Evolutionary conservation across 2,329 filamentous ascomycete species (phyloP), one percentile per base, ranked within the genome.

Genomic region (Diaporthe nobilis): DNA sequence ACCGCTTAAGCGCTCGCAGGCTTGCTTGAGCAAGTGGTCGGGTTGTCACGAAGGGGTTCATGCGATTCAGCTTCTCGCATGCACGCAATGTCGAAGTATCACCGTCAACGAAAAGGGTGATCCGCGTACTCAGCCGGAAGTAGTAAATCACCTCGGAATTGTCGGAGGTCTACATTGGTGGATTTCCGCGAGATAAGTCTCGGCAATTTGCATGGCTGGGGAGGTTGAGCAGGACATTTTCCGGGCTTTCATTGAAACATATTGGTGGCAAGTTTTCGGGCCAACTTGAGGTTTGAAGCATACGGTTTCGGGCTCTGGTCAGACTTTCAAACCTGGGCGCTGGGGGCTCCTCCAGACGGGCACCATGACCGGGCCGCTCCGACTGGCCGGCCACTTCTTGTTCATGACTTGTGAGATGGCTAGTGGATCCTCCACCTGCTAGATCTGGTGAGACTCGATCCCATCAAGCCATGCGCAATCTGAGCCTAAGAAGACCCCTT

Each of bases 401-500:
- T 20, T 58, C 22, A 44, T 42, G 49, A 39, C 60, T 37, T 37
- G n/a, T 39, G 55, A 57, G 49, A 65, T 55, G 37, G 28, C 25
- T 65, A 73, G 71, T 65, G 47, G 17, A 22, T 57, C 37, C 49
- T 73, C 49, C 47, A 63, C 61, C 60, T 73, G 73, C 75, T 37
- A 71, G 75, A 75, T 75, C 75, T 75, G 47, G 75, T 77, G 73
- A 75, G 63, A 77, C 73, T 44, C 58, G 72, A 75, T 75, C 74
- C 75, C 55, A 44, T 72, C 44, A 60, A 76, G 61, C 75, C 73
- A 77, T 73, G 73, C 73, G 73, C 49, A 55, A 77, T 73, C 73
- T 71, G 74, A 75, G 75, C 73, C 75, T 75, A 77, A 76, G 68
- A 75, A 71, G 51, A 53, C 73, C 61, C 47, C 39, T 70, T 75